A percentile compares a stretch with the other conserved stretches of the same genome.
phyloP scores from a whole-genome alignment of 306 rosid species.

The Cucurbita argyrosperma region DNA sequence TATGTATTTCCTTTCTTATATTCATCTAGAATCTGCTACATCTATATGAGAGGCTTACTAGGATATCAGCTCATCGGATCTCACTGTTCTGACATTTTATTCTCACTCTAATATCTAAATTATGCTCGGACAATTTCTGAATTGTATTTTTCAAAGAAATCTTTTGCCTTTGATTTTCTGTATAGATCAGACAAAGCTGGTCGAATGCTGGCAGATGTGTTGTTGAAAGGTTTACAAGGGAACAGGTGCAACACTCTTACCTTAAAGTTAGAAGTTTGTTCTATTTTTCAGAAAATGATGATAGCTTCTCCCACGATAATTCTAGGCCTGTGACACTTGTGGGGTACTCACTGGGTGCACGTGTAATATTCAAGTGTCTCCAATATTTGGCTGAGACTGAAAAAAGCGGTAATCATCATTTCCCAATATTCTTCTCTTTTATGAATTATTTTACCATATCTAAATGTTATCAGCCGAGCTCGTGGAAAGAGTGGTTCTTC shows the following conservation, averaged over 20 bases:
- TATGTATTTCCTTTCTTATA: not conserved
- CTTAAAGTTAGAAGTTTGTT: not conserved
- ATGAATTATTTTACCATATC: not conserved
- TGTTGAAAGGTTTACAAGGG: conserved; percentile 34
- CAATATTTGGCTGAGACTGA: conserved; percentile 27
- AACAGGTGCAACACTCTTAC: conserved; percentile 21
- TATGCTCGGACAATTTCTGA: not conserved
- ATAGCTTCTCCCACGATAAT: not conserved
- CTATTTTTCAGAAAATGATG: not conserved
- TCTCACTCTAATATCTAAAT: not conserved
- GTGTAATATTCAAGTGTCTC: conserved; percentile 33
- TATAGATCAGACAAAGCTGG: conserved; percentile 46
- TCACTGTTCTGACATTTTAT: not conserved
- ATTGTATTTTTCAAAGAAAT: not conserved
- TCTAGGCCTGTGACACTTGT: conserved; percentile 46
- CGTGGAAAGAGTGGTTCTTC: conserved; percentile 38
- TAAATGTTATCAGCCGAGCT: conserved; percentile 20
- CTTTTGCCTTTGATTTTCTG: not conserved
- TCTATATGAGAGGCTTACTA: not conserved
- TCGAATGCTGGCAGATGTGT: conserved; percentile 31
- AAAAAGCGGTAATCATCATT: conserved; percentile 17
- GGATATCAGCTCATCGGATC: not conserved
- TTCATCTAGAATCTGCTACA: not conserved
- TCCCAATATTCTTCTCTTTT: not conserved
- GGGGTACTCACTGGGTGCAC: conserved; percentile 41